A percentile compares a stretch with the other conserved stretches of the same genome.
These are phyloP conservation scores for Sporisorium scitamineum DNA, from an alignment of 1,284 basidiomycete genomes.

Conservation along the genomic window DNA sequence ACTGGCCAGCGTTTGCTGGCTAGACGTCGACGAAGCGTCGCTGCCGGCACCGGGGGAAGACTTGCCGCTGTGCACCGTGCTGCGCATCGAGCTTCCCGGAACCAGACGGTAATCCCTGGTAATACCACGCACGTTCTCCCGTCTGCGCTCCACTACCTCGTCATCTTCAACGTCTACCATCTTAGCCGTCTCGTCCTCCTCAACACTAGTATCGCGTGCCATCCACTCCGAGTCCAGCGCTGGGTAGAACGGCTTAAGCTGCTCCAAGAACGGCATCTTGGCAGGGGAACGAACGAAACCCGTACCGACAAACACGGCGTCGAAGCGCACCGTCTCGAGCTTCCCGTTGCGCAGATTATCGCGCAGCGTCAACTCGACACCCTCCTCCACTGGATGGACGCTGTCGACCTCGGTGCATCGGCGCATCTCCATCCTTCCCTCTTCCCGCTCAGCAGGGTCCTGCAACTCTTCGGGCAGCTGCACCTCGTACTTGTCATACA, in stretches of 20 bases:
- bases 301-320: conserved; percentile 66
- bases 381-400: conserved; percentile 26
- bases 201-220: conserved; percentile 26
- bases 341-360: conserved; percentile 39
- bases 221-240: conserved; percentile 50
- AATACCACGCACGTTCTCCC: conserved; percentile 58
- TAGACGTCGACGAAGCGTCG: conserved; percentile 41
- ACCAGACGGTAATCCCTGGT: conserved; percentile 67
- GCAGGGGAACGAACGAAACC: conserved; percentile 59
- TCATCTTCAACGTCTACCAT: conserved; percentile 46
- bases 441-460: conserved; percentile 43
- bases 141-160: conserved; percentile 51
- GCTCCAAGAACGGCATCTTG: conserved; percentile 52
- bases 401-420: conserved; percentile 44
- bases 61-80: conserved; percentile 28
- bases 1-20: conserved; percentile 42
- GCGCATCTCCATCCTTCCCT: conserved; percentile 48
- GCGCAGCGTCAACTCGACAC: conserved; percentile 37
- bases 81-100: conserved; percentile 19
- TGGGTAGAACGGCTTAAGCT: conserved; percentile 56
- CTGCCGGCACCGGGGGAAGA: conserved; percentile 29
- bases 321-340: conserved; percentile 49
- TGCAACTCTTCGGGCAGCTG: conserved; percentile 59
- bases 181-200: conserved; percentile 53
- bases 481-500: conserved; percentile 63